Conservation (phyloP, 2,329 filamentous ascomycete genomes). For the Myriosclerotinia scirpicola region DNA sequence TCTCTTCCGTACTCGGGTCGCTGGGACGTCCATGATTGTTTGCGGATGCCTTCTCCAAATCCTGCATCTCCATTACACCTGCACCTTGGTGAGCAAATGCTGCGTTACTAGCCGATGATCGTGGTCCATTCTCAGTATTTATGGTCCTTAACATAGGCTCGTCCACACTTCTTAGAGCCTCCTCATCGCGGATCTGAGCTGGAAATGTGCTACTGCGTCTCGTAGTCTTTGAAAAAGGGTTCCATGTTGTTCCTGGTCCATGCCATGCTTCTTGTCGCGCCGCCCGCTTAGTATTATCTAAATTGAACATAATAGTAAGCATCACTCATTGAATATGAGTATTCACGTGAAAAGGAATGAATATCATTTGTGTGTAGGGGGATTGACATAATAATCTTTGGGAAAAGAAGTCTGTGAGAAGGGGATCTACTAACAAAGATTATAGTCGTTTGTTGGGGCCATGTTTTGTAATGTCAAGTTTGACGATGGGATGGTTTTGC, state of each 20-base stretch:
- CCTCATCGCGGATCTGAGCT: conserved; percentile 21
- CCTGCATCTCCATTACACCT: conserved; percentile 26
- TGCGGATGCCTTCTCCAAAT: conserved; percentile 11
- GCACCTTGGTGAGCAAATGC: conserved; percentile 4
- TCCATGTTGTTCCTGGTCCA: conserved; percentile 32
- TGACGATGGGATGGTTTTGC: not conserved
- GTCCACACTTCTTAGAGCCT: conserved; percentile 16
- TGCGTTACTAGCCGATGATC: conserved; percentile 22
- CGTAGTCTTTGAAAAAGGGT: conserved; percentile 36
- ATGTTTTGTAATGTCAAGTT: conserved; percentile 4
- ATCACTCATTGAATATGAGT: not conserved
- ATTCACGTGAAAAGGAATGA: not conserved
- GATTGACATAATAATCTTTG: not conserved
- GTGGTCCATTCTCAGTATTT: conserved; percentile 32
- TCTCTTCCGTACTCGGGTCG: conserved; percentile 28
- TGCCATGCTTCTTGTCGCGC: conserved; percentile 41
- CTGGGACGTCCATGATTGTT: conserved; percentile 25
- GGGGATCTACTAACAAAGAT: conserved; percentile 13
- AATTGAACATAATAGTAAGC: conserved; percentile 28
- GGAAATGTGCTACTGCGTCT: conserved; percentile 28
- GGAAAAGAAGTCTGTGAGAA: not conserved
- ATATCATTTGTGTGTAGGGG: not conserved
- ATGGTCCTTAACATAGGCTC: conserved; percentile 25
- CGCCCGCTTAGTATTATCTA: conserved; percentile 36
- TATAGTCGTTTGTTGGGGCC: conserved; percentile 5